phyloP scores from a whole-genome alignment of 2,329 filamentous ascomycete genomes.

The Apiospora pterosperma region DNA sequence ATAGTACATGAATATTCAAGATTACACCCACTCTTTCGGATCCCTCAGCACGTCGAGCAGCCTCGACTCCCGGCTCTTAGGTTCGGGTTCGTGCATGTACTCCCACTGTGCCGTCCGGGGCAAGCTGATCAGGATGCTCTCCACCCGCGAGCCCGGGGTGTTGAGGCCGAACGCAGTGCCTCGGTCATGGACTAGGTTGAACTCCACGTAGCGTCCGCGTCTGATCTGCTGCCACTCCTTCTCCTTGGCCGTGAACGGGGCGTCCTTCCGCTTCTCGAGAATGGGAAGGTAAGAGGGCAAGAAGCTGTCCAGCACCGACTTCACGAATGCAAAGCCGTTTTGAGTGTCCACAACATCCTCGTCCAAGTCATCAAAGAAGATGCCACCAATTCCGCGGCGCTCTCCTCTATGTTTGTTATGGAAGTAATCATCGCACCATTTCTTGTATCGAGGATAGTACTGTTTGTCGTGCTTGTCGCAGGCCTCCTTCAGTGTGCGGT shows the following conservation, averaged over 20 bases:
- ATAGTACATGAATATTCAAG: conserved; percentile 3
- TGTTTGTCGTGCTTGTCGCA: conserved; percentile 90
- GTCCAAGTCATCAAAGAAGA: conserved; percentile 98
- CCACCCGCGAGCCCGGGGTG: conserved; percentile 84
- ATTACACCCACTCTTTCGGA: conserved; percentile 64
- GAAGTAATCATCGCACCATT: conserved; percentile 98
- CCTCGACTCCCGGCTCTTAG: conserved; percentile 72
- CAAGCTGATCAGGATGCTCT: conserved; percentile 97
- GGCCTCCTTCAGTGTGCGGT: conserved; percentile 84
- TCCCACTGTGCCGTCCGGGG: conserved; percentile 90
- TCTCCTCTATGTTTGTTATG: conserved; percentile 88
- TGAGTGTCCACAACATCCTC: conserved; percentile 82
- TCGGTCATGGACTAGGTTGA: conserved; percentile 95
- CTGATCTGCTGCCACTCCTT: conserved; percentile 97
- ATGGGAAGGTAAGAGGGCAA: conserved; percentile 89
- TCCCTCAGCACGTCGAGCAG: conserved; percentile 68
- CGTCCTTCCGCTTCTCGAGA: conserved; percentile 81
- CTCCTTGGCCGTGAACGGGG: conserved; percentile 81
- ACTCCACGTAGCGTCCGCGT: conserved; percentile 94
- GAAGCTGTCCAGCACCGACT: conserved; percentile 83
- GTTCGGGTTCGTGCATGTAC: conserved; percentile 88
- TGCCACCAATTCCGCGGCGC: conserved; percentile 83
- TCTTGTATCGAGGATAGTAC: conserved; percentile 94
- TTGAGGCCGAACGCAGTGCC: conserved; percentile 93
- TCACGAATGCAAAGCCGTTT: conserved; percentile 84